Conservation (phyloP, 352 stramenopile species). For the Globisporangium parvum region DNA sequence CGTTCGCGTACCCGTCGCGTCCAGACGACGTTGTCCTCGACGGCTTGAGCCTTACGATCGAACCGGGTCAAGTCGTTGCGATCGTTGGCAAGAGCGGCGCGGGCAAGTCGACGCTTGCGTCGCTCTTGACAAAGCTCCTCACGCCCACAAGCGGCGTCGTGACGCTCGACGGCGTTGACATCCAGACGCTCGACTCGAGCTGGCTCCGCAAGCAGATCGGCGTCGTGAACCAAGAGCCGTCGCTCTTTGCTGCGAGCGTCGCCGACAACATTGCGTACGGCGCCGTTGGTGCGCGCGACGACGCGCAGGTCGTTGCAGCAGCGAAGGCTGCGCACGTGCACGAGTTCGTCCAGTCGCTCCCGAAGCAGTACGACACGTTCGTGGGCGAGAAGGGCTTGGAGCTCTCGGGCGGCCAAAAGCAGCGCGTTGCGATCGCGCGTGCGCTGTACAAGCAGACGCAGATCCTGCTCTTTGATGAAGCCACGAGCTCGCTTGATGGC, state of each 20-base stretch:
- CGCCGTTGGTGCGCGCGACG: conserved; percentile 29
- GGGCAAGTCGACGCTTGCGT: conserved; percentile 81
- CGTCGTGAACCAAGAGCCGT: conserved; percentile 84
- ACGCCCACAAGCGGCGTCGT: conserved; percentile 48
- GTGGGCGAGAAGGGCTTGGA: conserved; percentile 97
- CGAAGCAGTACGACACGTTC: conserved; percentile 94
- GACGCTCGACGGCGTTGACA: conserved; percentile 67
- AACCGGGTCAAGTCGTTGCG: conserved; percentile 75
- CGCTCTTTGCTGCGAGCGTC: conserved; percentile 76
- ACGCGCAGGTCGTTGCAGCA: conserved; percentile 47
- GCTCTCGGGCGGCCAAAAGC: conserved; percentile 96
- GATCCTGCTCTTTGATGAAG: conserved; percentile 81
- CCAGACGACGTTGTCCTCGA: conserved; percentile 66
- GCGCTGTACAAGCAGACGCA: conserved; percentile 79
- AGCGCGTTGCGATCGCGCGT: conserved; percentile 87
- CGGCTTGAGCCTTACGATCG: conserved; percentile 58
- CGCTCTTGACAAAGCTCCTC: conserved; percentile 77
- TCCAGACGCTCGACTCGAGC: conserved; percentile 51
- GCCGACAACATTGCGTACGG: conserved; percentile 87
- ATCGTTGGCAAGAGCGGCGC: conserved; percentile 83
- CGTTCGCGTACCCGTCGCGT: conserved; percentile 77
- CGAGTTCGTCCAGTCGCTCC: conserved; percentile 80
- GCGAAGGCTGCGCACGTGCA: conserved; percentile 71
- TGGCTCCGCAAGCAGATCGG: conserved; percentile 83
- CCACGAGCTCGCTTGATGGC: conserved; percentile 78